Evolutionary conservation across 2,329 filamentous ascomycete species (phyloP).

Genomic region (Aaosphaeria arxii): DNA sequence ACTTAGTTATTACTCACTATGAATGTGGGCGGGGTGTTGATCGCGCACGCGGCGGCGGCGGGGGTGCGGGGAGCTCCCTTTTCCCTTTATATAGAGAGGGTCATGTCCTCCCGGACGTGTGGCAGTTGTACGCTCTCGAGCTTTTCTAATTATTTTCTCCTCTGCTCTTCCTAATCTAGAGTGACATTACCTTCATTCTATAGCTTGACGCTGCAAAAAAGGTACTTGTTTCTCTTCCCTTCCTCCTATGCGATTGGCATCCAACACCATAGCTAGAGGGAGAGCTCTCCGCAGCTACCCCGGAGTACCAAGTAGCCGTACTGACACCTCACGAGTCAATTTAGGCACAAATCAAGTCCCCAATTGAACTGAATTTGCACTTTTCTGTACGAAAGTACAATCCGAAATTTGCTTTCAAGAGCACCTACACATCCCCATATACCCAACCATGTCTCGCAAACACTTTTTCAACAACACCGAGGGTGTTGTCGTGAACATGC

Average conservation of each 20-base stretch:
- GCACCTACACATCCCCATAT: background rate
- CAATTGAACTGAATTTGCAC: background rate
- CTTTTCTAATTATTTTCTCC: background rate
- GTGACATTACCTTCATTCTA: too few relatives aligned
- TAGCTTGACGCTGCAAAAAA: too few relatives aligned
- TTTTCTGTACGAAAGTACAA: background rate
- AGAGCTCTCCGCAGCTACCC: background rate
- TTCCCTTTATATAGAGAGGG: background rate
- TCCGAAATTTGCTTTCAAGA: background rate
- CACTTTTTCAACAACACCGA: conserved; percentile 53
- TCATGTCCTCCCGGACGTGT: conserved; percentile 7
- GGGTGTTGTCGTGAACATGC: conserved; percentile 49
- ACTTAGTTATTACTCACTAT: too few relatives aligned
- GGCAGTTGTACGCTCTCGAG: background rate
- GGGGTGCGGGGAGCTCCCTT: too few relatives aligned
- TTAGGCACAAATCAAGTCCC: background rate
- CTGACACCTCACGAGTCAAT: too few relatives aligned
- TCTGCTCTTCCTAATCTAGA: background rate
- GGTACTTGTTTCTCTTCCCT: background rate
- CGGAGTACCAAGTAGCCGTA: too few relatives aligned
- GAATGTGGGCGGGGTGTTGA: too few relatives aligned
- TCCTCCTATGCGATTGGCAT: background rate
- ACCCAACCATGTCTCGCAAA: conserved; percentile 49
- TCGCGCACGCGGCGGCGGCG: too few relatives aligned
- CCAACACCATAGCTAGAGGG: background rate